Percentiles rank a stretch among this genome's conserved stretches.
phyloP scores from a whole-genome alignment of 2,329 filamentous ascomycete genomes.

The Aspergillus bombycis region DNA sequence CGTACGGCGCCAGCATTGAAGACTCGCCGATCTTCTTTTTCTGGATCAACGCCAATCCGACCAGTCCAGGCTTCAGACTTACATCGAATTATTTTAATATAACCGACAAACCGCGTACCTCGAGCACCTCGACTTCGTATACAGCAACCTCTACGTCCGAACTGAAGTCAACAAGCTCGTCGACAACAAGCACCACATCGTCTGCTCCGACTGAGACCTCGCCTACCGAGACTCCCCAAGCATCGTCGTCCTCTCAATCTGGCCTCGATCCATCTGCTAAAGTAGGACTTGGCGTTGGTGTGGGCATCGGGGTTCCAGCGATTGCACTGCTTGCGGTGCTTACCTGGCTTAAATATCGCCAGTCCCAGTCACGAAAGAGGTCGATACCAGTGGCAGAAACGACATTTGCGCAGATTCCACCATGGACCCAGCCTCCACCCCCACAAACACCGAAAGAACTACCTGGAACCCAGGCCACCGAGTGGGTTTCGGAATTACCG shows the following conservation, averaged over 20 bases:
- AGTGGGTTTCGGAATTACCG: not conserved
- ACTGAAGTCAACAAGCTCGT: not conserved
- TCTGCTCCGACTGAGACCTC: not conserved
- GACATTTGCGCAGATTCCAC: not conserved
- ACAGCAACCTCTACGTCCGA: not conserved
- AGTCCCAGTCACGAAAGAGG: not conserved
- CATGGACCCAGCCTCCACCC: not conserved
- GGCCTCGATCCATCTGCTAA: slow-evolving; percentile 9
- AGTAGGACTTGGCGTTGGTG: slow-evolving; percentile 17
- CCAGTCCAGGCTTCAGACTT: slow-evolving; percentile 13
- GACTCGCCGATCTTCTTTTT: slow-evolving; percentile 23
- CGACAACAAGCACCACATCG: not conserved
- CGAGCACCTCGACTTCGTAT: not conserved
- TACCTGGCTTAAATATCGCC: slow-evolving; percentile 8
- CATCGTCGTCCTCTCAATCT: not conserved
- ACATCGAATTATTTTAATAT: slow-evolving; percentile 23
- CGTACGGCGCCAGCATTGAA: slow-evolving; percentile 17
- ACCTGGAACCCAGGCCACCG: not conserved
- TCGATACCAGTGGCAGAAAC: not conserved
- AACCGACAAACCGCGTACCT: slow-evolving; percentile 8
- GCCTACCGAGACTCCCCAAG: not conserved
- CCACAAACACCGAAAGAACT: not conserved
- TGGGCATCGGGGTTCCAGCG: slow-evolving; percentile 15
- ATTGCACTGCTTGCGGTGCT: slow-evolving; percentile 10
- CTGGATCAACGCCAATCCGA: slow-evolving; percentile 19